Evolutionary conservation across 2,329 filamentous ascomycete genomes (phyloP), one percentile per base, ranked within the genome.

Genomic region (Aspergillus sp.): DNA sequence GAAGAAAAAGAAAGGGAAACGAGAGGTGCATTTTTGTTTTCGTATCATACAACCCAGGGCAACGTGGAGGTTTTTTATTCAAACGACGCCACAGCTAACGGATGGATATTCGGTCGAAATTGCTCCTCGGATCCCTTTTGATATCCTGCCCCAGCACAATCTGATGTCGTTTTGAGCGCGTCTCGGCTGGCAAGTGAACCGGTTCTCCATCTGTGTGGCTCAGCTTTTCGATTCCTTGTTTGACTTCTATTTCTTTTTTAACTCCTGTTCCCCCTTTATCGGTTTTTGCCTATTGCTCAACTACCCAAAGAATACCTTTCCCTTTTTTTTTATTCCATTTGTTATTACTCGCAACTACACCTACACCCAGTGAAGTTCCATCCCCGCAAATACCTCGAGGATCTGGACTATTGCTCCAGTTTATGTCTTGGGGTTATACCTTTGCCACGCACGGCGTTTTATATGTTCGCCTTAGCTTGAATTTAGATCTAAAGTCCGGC

Each of bases 221-320:
- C 49, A 57, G 58, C 57, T 60, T 67, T 65, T 55, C 58, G 54
- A 51, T 65, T 60, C 66, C 56, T 60, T 62, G 57, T 61, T 66
- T 62, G 59, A 55, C 56, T 61, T 64, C 54, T 51, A 59, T 56
- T 55, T 58, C 54, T 51, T 59, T 51, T 59, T 58, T 57, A 31
- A 61, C 26, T 49, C 61, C 52, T 51, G 52, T 57, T 56, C 52
- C 62, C 55, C 50, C 59, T n/a, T 42, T 42, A 60, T 62, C 60
- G 57, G 54, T 59, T 64, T 64, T 65, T 67, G 66, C 60, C 66
- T 69, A 68, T 67, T 64, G 60, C 61, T 66, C 62, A 61, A 65
- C 56, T 67, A 60, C 67, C 58, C 63, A 67, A 69, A 67, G 66
- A 67, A 67, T 67, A 68, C 65, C 66, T 68, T 67, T 68, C 61